Conservation (phyloP, 2,329 filamentous ascomycete genomes). For the Cladosporium sp. region DNA sequence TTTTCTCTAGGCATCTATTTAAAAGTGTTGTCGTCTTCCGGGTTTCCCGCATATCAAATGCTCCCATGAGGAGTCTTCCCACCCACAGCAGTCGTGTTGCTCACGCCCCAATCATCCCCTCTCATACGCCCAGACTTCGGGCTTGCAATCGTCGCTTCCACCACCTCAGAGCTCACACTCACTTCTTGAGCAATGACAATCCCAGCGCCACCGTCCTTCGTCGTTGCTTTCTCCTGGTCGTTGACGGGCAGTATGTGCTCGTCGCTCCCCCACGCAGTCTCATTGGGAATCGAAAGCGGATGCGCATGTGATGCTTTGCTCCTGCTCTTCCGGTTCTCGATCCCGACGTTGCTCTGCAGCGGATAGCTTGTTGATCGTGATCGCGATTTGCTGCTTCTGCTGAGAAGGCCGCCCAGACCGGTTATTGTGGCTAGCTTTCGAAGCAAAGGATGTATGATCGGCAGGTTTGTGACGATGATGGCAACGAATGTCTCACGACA, state of each 20-base stretch:
- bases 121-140: not conserved
- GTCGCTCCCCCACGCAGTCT: conserved; percentile 8
- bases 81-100: not conserved
- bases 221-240: not conserved
- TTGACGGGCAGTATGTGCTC: conserved; percentile 3
- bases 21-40: too few relatives aligned
- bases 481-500: conserved; percentile 14
- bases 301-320: not conserved
- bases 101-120: conserved; percentile 6
- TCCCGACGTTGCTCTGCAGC: not conserved
- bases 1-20: too few relatives aligned
- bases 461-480: conserved; percentile 10
- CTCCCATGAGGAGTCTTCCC: not conserved
- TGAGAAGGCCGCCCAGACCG: conserved; percentile 11
- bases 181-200: conserved; percentile 10
- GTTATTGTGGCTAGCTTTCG: not conserved
- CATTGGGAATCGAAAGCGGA: conserved; percentile 7
- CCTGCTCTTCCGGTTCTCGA: conserved; percentile 7
- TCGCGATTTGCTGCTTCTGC: not conserved
- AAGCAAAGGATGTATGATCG: conserved; percentile 13
- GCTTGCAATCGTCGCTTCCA: not conserved
- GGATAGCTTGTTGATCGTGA: conserved; percentile 10
- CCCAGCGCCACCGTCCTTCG: not conserved
- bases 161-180: not conserved
- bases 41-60: not conserved